phyloP scores from a whole-genome alignment of 2,329 filamentous ascomycete species.

The Neurospora sp. region DNA sequence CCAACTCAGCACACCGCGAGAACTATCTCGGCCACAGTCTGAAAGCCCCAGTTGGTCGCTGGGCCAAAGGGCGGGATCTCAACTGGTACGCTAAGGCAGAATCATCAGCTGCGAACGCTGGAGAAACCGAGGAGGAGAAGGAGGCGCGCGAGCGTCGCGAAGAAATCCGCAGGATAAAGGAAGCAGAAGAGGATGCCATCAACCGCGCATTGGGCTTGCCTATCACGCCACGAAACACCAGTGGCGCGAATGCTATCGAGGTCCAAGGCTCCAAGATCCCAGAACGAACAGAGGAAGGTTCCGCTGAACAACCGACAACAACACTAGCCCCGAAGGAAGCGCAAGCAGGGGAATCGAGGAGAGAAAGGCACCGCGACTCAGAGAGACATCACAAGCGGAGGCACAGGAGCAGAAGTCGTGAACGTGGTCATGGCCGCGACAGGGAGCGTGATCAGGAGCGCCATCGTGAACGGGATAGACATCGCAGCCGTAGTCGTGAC shows the following conservation, averaged over 20 bases:
- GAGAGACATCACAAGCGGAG: conserved; percentile 25
- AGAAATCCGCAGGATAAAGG: conserved; percentile 74
- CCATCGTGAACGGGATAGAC: conserved; percentile 13
- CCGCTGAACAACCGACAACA: conserved; percentile 22
- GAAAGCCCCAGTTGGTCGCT: conserved; percentile 85
- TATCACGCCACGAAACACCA: conserved; percentile 47
- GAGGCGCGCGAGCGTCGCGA: conserved; percentile 55
- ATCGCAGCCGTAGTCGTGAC: conserved; percentile 18
- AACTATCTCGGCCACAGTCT: conserved; percentile 83
- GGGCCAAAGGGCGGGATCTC: conserved; percentile 68
- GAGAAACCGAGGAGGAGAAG: conserved; percentile 49
- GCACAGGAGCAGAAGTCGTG: conserved; percentile 19
- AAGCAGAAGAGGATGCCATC: conserved; percentile 88
- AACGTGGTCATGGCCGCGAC: conserved; percentile 8
- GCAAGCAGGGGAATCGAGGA: conserved; percentile 7
- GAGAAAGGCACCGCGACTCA: conserved; percentile 20
- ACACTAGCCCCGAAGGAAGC: conserved; percentile 13
- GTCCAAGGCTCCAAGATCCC: conserved; percentile 34
- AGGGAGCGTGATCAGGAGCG: conserved; percentile 13
- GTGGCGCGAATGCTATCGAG: conserved; percentile 59
- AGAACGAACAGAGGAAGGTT: conserved; percentile 16
- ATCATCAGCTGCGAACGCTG: conserved; percentile 34
- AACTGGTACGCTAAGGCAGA: conserved; percentile 55
- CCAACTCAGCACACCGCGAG: conserved; percentile 77
- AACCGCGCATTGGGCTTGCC: conserved; percentile 73